Evolutionary conservation across 208 protist genomes (phyloP).

Genomic region (Giardia muris): DNA sequence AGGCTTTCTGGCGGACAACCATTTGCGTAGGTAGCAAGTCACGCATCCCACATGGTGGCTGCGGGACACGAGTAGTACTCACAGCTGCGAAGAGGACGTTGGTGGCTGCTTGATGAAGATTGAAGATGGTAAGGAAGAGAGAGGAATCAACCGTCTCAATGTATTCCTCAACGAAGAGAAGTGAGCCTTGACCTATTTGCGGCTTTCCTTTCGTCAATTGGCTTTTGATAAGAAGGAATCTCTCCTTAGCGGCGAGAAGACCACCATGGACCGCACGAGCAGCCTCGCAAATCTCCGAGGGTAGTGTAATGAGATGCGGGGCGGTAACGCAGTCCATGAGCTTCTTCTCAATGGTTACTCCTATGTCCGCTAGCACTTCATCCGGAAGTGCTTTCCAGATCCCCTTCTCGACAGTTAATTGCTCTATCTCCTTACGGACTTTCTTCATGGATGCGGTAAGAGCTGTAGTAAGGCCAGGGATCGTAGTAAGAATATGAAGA

Average conservation of each 20-base stretch:
- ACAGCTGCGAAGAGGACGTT: neutral
- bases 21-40: conserved; percentile 59
- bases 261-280: neutral
- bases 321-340: neutral
- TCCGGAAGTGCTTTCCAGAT: neutral
- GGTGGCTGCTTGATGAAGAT: neutral
- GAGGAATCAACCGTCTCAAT: neutral
- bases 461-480: neutral
- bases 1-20: conserved; percentile 54
- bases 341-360: neutral
- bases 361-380: neutral
- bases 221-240: neutral
- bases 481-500: neutral
- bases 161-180: neutral
- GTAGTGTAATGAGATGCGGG: neutral
- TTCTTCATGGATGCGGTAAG: neutral
- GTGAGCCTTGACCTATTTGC: conserved; percentile 16
- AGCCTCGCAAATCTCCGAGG: neutral
- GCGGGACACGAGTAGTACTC: neutral
- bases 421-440: neutral
- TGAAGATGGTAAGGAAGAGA: conserved; percentile 2
- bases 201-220: conserved; percentile 6
- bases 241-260: no score
- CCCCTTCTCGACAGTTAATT: neutral
- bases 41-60: conserved; percentile 53